Evolutionary conservation across 1,284 basidiomycete genomes (phyloP).

Genomic region (Leccinum pachyderme): DNA sequence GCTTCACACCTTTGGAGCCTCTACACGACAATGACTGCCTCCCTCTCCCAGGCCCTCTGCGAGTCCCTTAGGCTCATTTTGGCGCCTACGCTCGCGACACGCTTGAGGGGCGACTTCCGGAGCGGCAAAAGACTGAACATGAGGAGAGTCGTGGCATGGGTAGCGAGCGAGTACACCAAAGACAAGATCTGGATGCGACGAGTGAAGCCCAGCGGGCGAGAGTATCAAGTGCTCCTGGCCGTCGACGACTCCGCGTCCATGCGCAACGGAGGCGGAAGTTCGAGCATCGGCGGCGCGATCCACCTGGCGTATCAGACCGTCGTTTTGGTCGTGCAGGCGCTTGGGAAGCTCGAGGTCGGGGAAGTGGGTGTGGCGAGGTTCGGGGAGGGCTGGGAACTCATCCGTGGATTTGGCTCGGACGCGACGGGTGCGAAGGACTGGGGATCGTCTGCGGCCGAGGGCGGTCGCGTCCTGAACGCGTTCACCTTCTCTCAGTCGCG

Average conservation of each 20-base stretch:
- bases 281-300: slow-evolving; percentile 84
- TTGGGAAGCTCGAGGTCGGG: slow-evolving; percentile 91
- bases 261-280: slow-evolving; percentile 83
- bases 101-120: slow-evolving; percentile 95
- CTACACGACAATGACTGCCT: slow-evolving; percentile 88
- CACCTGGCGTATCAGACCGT: slow-evolving; percentile 96
- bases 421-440: slow-evolving; percentile 37
- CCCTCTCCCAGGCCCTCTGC: slow-evolving; percentile 89
- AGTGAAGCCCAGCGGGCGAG: slow-evolving; percentile 89
- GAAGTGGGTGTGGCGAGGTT: slow-evolving; percentile 93
- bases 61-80: slow-evolving; percentile 97
- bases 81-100: slow-evolving; percentile 91
- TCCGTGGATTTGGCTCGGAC: slow-evolving; percentile 82
- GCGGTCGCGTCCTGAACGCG: slow-evolving; percentile 63
- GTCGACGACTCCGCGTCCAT: slow-evolving; percentile 97
- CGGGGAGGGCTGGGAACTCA: slow-evolving; percentile 82
- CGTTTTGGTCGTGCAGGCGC: slow-evolving; percentile 87
- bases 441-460: slow-evolving; percentile 29
- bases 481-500: slow-evolving; percentile 92
- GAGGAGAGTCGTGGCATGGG: slow-evolving; percentile 99
- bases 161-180: slow-evolving; percentile 98
- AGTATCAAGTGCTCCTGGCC: slow-evolving; percentile 94
- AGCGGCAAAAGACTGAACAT: slow-evolving; percentile 98
- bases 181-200: slow-evolving; percentile 99
- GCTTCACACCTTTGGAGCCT: slow-evolving; percentile 80